Evolutionary conservation across 2,329 filamentous ascomycete genomes (phyloP).

Genomic region (Sclerotinia trifoliorum): DNA sequence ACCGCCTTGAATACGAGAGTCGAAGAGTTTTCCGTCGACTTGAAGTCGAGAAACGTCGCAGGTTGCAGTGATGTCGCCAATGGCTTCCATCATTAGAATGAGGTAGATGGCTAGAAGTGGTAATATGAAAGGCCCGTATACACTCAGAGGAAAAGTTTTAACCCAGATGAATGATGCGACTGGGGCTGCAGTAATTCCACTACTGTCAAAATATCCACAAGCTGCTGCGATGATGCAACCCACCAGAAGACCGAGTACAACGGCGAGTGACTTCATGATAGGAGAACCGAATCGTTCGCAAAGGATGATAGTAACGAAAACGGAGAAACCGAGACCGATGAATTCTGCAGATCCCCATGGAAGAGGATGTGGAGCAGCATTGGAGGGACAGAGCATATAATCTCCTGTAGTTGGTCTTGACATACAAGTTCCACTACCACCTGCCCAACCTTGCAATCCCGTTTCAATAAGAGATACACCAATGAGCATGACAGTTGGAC

Average conservation of each 20-base stretch:
- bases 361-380: conserved; percentile 66
- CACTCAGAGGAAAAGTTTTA: conserved; percentile 67
- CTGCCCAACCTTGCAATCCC: conserved; percentile 76
- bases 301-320: conserved; percentile 75
- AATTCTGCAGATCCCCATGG: conserved; percentile 79
- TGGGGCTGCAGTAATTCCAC: conserved; percentile 69
- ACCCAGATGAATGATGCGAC: conserved; percentile 76
- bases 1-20: conserved; percentile 76
- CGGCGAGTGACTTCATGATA: conserved; percentile 64
- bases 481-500: conserved; percentile 70
- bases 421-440: conserved; percentile 63
- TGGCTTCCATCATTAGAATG: conserved; percentile 74
- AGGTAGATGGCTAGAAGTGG: conserved; percentile 69
- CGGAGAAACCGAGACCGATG: conserved; percentile 75
- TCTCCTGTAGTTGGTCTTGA: conserved; percentile 48
- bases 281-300: conserved; percentile 80
- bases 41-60: conserved; percentile 77
- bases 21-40: conserved; percentile 69
- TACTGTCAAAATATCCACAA: conserved; percentile 73
- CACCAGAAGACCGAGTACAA: conserved; percentile 40
- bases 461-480: conserved; percentile 70
- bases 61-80: conserved; percentile 77
- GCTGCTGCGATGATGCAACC: conserved; percentile 79
- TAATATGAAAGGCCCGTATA: conserved; percentile 72
- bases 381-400: conserved; percentile 65